Evolutionary conservation across 768 basidiomycete species (phyloP).

Genomic region (Lactarius pseudohatsudake): DNA sequence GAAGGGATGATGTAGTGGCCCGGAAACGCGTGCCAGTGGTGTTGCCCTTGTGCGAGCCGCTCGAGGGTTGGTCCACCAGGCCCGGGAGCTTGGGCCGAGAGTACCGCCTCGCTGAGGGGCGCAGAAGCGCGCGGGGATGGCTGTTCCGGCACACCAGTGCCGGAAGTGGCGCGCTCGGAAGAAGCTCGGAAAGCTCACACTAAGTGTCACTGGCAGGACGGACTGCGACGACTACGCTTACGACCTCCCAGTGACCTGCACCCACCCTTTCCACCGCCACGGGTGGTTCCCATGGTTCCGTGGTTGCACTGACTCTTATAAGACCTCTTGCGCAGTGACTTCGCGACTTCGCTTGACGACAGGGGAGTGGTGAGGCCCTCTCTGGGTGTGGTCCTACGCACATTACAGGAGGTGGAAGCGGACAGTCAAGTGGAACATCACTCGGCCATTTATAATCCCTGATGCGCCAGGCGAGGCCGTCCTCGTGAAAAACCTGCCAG

Average conservation of each 20-base stretch:
- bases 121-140: neutral
- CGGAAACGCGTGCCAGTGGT: neutral
- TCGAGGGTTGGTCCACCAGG: slow-evolving; percentile 4
- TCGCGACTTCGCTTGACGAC: neutral
- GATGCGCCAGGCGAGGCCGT: too few relatives aligned
- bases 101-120: neutral
- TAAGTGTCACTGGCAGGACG: neutral
- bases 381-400: too few relatives aligned
- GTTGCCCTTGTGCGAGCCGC: slow-evolving; percentile 10
- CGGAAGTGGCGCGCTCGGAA: slow-evolving; percentile 1
- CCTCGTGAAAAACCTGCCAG: too few relatives aligned
- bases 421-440: too few relatives aligned
- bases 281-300: neutral
- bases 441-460: too few relatives aligned
- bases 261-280: neutral
- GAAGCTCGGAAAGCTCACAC: slow-evolving; percentile 16
- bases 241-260: neutral
- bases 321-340: neutral
- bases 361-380: neutral
- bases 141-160: neutral
- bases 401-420: too few relatives aligned
- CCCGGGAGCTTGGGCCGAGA: slow-evolving; percentile 1
- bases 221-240: slow-evolving; percentile 12
- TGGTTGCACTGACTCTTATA: neutral
- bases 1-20: neutral